Evolutionary conservation across 2,329 filamentous ascomycete genomes (phyloP).

Genomic region (Monosporascus sp.): DNA sequence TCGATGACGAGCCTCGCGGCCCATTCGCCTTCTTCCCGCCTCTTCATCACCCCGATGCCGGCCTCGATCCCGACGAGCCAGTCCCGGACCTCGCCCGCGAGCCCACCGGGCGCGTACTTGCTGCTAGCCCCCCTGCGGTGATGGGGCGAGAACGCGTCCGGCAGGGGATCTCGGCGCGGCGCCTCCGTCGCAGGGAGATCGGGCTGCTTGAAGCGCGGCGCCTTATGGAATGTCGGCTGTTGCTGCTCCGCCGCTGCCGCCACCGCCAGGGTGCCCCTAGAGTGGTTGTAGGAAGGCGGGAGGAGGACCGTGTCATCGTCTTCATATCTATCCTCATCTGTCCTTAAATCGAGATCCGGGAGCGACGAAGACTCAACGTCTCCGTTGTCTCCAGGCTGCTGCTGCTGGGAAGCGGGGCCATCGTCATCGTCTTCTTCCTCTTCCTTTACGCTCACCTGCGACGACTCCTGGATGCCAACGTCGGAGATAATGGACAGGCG

Average conservation of each 20-base stretch:
- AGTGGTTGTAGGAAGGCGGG: neutral
- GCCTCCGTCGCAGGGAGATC: conserved; percentile 11
- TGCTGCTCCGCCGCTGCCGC: conserved; percentile 7
- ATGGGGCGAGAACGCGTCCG: conserved; percentile 36
- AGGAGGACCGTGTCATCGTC: neutral
- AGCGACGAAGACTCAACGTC: conserved; percentile 10
- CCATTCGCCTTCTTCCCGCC: conserved; percentile 15
- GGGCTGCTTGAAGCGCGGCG: conserved; percentile 34
- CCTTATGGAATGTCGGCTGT: conserved; percentile 30
- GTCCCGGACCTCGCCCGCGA: conserved; percentile 37
- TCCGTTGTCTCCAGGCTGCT: conserved; percentile 1
- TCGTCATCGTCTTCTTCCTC: neutral
- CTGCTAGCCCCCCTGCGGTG: conserved; percentile 21
- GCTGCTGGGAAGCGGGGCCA: neutral
- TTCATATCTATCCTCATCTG: neutral
- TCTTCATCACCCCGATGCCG: conserved; percentile 10
- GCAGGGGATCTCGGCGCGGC: conserved; percentile 21
- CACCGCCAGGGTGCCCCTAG: conserved; percentile 1
- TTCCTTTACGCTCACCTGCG: neutral
- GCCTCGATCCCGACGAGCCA: conserved; percentile 41
- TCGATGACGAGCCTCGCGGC: conserved; percentile 17
- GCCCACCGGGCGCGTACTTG: conserved; percentile 34
- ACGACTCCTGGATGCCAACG: conserved; percentile 4
- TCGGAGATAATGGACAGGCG: conserved; percentile 29
- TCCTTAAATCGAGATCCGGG: neutral